Percentiles rank a stretch among this genome's conserved stretches.
phyloP scores from a whole-genome alignment of 2,329 filamentous ascomycete genomes.

The Alternaria novae-zelandiae region DNA sequence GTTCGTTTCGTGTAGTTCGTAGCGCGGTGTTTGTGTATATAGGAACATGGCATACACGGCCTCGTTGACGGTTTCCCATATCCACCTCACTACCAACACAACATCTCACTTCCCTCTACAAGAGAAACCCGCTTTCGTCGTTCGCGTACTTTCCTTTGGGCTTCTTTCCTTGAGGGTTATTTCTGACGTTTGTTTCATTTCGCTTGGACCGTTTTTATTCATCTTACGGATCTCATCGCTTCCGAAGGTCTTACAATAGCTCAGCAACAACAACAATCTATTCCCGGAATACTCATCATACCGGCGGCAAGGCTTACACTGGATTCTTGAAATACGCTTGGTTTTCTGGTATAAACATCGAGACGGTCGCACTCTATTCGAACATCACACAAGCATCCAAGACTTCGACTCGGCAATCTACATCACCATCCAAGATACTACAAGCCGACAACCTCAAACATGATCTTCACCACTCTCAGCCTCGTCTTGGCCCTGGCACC shows the following conservation, averaged over 20 bases:
- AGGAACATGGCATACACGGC: slow-evolving; percentile 2
- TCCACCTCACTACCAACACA: neutral
- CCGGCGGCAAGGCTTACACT: neutral
- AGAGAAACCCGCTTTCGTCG: neutral
- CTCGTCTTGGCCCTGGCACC: slow-evolving; percentile 45
- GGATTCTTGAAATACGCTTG: neutral
- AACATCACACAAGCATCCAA: slow-evolving; percentile 12
- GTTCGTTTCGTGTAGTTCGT: neutral
- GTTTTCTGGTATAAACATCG: neutral
- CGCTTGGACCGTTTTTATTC: neutral
- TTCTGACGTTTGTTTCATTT: neutral
- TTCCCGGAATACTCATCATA: neutral
- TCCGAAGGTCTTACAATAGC: neutral
- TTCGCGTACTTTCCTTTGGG: neutral
- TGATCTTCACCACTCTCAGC: slow-evolving; percentile 45
- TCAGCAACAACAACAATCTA: neutral
- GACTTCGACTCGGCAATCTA: slow-evolving; percentile 8
- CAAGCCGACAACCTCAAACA: slow-evolving; percentile 17
- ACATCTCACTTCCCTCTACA: neutral
- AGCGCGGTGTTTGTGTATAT: slow-evolving; percentile 4
- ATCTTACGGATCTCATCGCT: neutral
- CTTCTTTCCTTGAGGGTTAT: neutral
- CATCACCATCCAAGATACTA: neutral
- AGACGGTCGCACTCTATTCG: neutral
- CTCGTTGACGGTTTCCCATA: neutral